Conservation (phyloP, 208 protist species). For the Acanthamoeba healyi region DNA sequence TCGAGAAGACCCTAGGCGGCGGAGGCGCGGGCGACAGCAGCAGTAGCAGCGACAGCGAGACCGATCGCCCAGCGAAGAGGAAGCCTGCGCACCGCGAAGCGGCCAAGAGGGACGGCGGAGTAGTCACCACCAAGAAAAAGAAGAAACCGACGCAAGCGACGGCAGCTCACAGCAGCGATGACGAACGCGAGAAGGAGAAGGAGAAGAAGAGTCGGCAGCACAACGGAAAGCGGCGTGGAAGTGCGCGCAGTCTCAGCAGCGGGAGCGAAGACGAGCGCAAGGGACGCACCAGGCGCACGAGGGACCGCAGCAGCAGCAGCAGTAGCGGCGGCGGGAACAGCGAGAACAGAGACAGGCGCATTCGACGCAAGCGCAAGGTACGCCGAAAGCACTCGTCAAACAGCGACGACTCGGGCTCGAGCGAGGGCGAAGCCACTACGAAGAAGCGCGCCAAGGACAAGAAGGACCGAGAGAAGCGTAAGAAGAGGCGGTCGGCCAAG, state of each 20-base stretch:
- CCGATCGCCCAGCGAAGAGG: background rate
- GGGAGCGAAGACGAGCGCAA: background rate
- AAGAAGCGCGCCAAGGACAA: background rate
- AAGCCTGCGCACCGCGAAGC: background rate
- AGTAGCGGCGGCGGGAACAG: background rate
- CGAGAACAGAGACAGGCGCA: background rate
- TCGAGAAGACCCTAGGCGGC: conserved; percentile 14
- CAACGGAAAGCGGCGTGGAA: background rate
- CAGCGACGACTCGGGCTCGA: background rate
- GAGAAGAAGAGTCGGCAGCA: background rate
- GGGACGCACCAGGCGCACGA: background rate
- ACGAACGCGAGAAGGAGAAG: background rate
- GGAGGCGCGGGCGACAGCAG: background rate
- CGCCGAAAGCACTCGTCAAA: background rate
- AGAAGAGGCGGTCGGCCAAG: background rate
- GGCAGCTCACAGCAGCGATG: background rate
- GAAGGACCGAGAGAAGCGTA: background rate
- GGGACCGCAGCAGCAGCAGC: conserved; percentile 6
- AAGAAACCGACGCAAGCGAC: background rate
- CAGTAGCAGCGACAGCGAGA: conserved; percentile 11
- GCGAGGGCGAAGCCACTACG: background rate
- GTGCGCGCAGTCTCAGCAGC: conserved; percentile 2
- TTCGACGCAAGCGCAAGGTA: background rate
- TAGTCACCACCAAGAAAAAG: background rate
- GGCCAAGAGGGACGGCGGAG: background rate